Base-by-base conservation (phyloP, 176 grass and related monocot species). In the Alloteropsis semialata region DNA sequence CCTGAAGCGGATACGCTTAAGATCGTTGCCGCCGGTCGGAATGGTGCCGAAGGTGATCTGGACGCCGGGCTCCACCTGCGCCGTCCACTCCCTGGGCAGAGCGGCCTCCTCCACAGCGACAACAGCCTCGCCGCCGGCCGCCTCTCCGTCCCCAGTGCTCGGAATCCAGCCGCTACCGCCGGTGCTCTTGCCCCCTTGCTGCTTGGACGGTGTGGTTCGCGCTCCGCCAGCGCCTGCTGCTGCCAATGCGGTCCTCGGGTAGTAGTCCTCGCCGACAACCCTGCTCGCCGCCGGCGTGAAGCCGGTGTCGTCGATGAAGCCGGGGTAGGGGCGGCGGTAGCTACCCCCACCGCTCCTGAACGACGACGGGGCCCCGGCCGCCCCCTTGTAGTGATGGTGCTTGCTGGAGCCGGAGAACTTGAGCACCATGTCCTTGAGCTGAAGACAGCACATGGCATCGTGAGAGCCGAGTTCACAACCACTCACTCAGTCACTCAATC, bases 1-100 rank as follows among this genome's bases (percentile, higher is more conserved):
- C 96, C 96, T 99, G 93, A 99, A 99, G 11, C 97, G 89, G 58
- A 99, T 99, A 46, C 97, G 97, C 77, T 99, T 99, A 72, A 99
- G 91, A 34, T 99, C 93, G 73, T 99, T 99, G 83, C 97, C 91
- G 12, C 93, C 91, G 1, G 74, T 84, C 8, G 91, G 83, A 49
- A 99, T 93, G 5, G 93, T 96, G 69, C 88, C 87, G 68, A 99
- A 99, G 66, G 91, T 99, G 69, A 99, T 96, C 79, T 99, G 97
- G 34, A 99, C 93, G 29, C 97, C 97, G 5, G 97, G 97, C 69
- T 99, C 97, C 56, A 99, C 92, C 75, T 99, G 97, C 49, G 93
- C 97, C 69, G 84, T 94, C 97, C 97, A 99, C 86, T 96, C 97
- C 74, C 87, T 84, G 13, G 89, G 84, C 76, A 80, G 69, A 17